Evolutionary conservation across 1,284 basidiomycete genomes (phyloP).

Genomic region (Naganishia sp.): DNA sequence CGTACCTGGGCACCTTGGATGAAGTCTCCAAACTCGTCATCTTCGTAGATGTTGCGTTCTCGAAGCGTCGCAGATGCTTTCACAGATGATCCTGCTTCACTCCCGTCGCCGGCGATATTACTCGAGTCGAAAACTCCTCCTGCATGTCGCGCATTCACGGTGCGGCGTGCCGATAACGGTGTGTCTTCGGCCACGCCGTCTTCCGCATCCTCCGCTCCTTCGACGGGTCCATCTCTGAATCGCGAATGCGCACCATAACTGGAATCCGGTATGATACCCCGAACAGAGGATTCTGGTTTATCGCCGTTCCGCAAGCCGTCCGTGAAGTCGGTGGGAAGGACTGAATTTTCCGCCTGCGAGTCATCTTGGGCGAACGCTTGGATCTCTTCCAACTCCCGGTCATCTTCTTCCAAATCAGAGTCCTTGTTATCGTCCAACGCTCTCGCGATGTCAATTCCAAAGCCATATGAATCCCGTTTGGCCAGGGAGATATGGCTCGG

Average conservation of each 20-base stretch:
- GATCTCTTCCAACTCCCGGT: not conserved
- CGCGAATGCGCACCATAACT: conserved; percentile 18
- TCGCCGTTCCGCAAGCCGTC: not conserved
- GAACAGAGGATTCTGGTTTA: not conserved
- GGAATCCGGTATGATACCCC: conserved; percentile 28
- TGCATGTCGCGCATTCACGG: conserved; percentile 12
- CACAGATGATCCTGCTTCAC: conserved; percentile 32
- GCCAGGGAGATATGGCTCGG: conserved; percentile 11
- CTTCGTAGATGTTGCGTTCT: not conserved
- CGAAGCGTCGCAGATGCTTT: not conserved
- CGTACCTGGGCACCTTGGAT: conserved; percentile 17
- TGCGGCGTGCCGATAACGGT: not conserved
- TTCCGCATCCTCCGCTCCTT: not conserved
- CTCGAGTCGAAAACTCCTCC: conserved; percentile 37
- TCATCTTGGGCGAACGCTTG: conserved; percentile 10
- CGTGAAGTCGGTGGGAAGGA: conserved; percentile 11
- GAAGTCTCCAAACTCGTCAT: conserved; percentile 28
- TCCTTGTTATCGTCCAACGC: not conserved
- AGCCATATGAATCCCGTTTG: conserved; percentile 20
- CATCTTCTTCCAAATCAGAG: not conserved
- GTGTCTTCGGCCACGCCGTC: not conserved
- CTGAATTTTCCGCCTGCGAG: not conserved
- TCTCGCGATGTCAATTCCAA: conserved; percentile 1
- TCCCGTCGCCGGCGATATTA: conserved; percentile 34
- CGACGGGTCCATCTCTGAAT: conserved; percentile 49